Base-by-base conservation (phyloP, 257 asterid species). In the Salvia rosmarinus region DNA sequence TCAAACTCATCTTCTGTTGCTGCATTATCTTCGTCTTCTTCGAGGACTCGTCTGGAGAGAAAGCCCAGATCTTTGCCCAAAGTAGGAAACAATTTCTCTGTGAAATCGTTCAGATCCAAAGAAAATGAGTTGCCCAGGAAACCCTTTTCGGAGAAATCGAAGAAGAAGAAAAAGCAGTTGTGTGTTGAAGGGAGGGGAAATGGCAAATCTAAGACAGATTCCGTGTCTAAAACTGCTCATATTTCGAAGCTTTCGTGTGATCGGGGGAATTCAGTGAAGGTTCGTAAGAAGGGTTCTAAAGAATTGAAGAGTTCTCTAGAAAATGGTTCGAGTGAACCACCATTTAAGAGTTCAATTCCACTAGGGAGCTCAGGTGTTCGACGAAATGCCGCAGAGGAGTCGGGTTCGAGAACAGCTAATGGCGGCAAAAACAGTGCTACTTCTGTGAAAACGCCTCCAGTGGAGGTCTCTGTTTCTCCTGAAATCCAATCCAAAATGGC, bases 381-480 rank as follows among this genome's bases (percentile, higher is more conserved):
- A 64, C 9, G 70, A 43, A 64, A 64, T 64, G 70, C 43, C 25
- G 56, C 57, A 23, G 10, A 64, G 57, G 42, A 43, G 13, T 64
- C 57, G 40, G 55, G 14, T 64, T 64, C 55, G 9, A 25, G 49
- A 54, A 46, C 37, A 21, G 71, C 25, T 39, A 56, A 68, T 64
- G 17, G 20, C 35, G 34, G 52, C 67, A 64, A 66, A 63, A 74
- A 46, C 67, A 70, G 75, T 67, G 76, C 63, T 63, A 46, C 28
- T 75, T 52, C 73, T 66, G 83, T 47, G 69, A 81, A 80, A 73
- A 90, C 95, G 40, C 97, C 98, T 50, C 97, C 98, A 0, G 70
- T 90, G 60, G 96, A 88, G 83, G 84, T 85, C 40, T 93, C 97
- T 1, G 77, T 86, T 19, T 93, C 98, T 60, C 97, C 98, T 62